A percentile compares a stretch with the other conserved stretches of the same genome.
Conservation (phyloP, 108 stramenopile genomes). For the Cylindrotheca fusiformis region DNA sequence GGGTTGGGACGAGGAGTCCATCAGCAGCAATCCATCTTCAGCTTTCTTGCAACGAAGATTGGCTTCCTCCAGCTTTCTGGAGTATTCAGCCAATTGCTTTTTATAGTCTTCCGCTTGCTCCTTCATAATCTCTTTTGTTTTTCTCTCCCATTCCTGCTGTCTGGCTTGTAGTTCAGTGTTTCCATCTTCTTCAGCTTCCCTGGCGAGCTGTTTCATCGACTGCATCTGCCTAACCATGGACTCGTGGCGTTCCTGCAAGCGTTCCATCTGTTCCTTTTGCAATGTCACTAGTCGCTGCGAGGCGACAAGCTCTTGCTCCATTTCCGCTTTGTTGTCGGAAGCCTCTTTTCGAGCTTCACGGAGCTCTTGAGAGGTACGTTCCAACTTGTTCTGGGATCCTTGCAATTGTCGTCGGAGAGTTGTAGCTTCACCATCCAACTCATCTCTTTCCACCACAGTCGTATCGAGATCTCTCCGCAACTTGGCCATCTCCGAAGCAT, state of each 20-base stretch:
- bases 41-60: slow-evolving; percentile 24
- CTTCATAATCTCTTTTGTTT: slow-evolving; percentile 41
- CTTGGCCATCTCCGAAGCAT: slow-evolving; percentile 34
- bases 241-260: slow-evolving; percentile 47
- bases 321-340: slow-evolving; percentile 30
- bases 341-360: slow-evolving; percentile 45
- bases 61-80: slow-evolving; percentile 45
- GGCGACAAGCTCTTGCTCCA: slow-evolving; percentile 51
- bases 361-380: slow-evolving; percentile 30
- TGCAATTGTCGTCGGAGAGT: slow-evolving; percentile 30
- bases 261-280: slow-evolving; percentile 63
- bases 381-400: slow-evolving; percentile 37
- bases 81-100: slow-evolving; percentile 30
- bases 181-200: slow-evolving; percentile 43
- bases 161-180: slow-evolving; percentile 25
- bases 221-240: slow-evolving; percentile 41
- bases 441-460: slow-evolving; percentile 32
- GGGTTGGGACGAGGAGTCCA: slow-evolving; percentile 18
- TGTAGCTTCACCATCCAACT: slow-evolving; percentile 17
- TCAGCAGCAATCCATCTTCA: slow-evolving; percentile 31
- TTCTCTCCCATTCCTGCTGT: slow-evolving; percentile 29
- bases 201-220: slow-evolving; percentile 43
- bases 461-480: slow-evolving; percentile 40
- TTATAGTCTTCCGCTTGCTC: slow-evolving; percentile 47
- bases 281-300: slow-evolving; percentile 54